These are phyloP conservation scores for Suillus subluteus DNA, from an alignment of 768 basidiomycete species.

Conservation along the genomic window DNA sequence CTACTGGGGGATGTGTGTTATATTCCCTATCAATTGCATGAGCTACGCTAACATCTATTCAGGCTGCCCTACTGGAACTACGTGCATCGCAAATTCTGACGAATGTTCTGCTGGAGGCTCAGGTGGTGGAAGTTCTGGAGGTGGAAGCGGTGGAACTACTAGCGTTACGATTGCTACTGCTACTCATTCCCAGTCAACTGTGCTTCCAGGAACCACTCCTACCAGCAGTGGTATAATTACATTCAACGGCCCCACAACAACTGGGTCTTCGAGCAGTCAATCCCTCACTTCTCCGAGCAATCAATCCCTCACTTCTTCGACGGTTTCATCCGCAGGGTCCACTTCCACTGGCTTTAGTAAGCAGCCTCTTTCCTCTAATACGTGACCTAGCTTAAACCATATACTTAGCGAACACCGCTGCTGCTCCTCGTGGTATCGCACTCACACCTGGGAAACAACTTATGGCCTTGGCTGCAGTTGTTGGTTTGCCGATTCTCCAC, in stretches of 20 bases:
- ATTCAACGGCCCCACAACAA: not conserved
- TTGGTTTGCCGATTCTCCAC: conserved; percentile 13
- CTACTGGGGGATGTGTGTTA: conserved; percentile 26
- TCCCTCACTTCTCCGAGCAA: not conserved
- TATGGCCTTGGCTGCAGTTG: conserved; percentile 13
- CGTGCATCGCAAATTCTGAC: not conserved
- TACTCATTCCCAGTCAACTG: not conserved
- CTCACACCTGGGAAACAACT: conserved; percentile 1
- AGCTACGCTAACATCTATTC: not conserved
- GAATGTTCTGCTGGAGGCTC: not conserved
- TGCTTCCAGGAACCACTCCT: not conserved
- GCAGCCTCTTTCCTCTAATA: not conserved
- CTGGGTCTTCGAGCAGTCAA: not conserved
- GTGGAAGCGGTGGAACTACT: not conserved
- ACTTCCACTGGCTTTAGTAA: not conserved
- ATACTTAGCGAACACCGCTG: not conserved
- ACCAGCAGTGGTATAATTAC: not conserved
- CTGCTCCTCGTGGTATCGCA: conserved; percentile 17
- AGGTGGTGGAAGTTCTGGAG: not conserved
- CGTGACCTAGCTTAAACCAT: not conserved
- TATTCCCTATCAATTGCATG: not conserved
- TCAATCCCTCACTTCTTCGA: not conserved
- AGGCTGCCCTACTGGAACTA: conserved; percentile 25
- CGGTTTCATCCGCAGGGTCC: conserved; percentile 3
- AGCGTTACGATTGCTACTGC: not conserved